Evolutionary conservation across 305 asterid species (phyloP), one percentile per base, ranked within the genome.

Genomic region (Solanum hybrid): DNA sequence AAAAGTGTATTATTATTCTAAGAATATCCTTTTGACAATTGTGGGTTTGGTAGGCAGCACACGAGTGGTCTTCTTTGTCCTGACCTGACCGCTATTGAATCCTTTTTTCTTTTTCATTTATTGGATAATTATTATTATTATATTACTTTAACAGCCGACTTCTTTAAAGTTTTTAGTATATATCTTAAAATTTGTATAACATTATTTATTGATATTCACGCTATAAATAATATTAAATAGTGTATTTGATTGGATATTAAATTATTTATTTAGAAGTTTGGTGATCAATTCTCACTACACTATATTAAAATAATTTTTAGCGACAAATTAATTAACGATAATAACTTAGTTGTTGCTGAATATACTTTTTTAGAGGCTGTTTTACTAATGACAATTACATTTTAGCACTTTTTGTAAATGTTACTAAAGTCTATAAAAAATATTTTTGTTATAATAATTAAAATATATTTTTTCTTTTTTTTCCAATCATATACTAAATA

Each of bases 331-430:
- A 57, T 57, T 57, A 18, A 6, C 0, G 9, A 57, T 5, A 20
- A 61, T 61, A 61, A 61, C 2, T 61, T 61, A 61, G 0, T 20
- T 61, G 1, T 0, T 1, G 0, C 0, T 61, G 10, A 0, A 57
- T 57, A 18, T 57, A 18, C 0, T 20, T 61, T 16, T 61, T 61
- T 61, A 61, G 24, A 61, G 2, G 71, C 0, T 20, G 1, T 3
- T 6, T 57, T 61, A 61, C 2, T 61, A 8, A 1, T 20, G 26
- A 61, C 2, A 61, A 61, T 61, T 61, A 8, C 11, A 0, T 61
- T 20, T 0, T 61, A 3, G 0, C 26, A 61, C 4, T 20, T 57
- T 61, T 61, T 61, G 5, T 61, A 61, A 61, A 61, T 61, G 5
- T 22, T 0, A 22, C 5, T 8, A 61, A 20, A 61, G 5, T 20